Base-by-base conservation (phyloP, 164 flowering plant species). In the Taxillus chinensis region DNA sequence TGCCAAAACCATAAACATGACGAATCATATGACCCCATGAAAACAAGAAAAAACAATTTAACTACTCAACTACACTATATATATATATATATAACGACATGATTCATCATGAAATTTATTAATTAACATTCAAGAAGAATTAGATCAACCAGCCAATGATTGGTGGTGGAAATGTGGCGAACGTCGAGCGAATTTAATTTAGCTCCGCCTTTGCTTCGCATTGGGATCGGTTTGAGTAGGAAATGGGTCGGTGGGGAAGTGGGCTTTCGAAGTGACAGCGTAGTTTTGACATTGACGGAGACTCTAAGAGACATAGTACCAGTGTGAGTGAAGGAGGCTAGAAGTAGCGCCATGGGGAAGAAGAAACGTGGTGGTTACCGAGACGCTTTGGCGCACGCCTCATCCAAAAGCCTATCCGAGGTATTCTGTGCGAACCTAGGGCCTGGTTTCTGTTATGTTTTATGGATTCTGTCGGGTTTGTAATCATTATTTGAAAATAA, bases 321-420 rank as follows among this genome's bases (percentile, higher is more conserved):
- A 27, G 27, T 27, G 27, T 27, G 0, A 41, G 55, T 53, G 67
- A 75, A 49, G n/a, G 83, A 68, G 53, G 83, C 69, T 51, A 78
- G 58, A 41, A 69, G 59, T 50, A 72, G 63, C 57, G 88, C 88
- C 88, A 83, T 83, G 64, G 27, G 27, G 27, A 27, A 27, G 53
- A 51, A 11, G 61, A 67, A 52, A 55, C 57, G 57, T 63, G 59
- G 62, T 38, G 66, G 71, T 46, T 55, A 62, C 68, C 37, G 59
- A 15, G 75, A 57, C 63, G 66, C 65, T 76, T 74, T 77, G 78
- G 76, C 82, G 78, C 27, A 2, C 73, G 78, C 71, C 78, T 75
- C 75, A 73, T 75, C 81, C 76, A 71, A 71, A 68, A 16, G 72
- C 70, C 64, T 77, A 71, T 38, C 59, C 10, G 8, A 9, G 46